Conservation (phyloP, 805 yeast genomes). For the Saccharomyces jurei region DNA sequence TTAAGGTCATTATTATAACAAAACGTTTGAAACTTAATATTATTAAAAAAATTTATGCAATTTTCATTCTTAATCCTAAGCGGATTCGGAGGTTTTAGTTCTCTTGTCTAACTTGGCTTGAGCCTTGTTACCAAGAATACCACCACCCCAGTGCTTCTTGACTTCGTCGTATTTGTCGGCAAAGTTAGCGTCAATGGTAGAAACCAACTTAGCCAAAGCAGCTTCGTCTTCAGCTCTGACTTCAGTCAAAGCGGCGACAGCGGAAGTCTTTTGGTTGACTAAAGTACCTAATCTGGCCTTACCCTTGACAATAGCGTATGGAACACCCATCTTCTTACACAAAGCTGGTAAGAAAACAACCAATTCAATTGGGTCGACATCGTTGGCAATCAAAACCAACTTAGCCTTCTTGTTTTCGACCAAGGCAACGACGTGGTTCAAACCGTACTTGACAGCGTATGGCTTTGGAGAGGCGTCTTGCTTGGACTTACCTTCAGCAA, state of each 20-base stretch:
- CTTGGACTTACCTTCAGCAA: conserved; percentile 95
- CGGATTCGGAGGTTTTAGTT: conserved; percentile 44
- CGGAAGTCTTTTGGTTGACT: conserved; percentile 94
- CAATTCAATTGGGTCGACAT: conserved; percentile 97
- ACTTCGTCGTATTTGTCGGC: conserved; percentile 87
- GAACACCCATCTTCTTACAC: conserved; percentile 99
- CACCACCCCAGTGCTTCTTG: conserved; percentile 99
- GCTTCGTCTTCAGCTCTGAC: conserved; percentile 92
- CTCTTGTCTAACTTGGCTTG: conserved; percentile 74
- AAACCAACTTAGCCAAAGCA: conserved; percentile 83
- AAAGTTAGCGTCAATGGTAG: conserved; percentile 91
- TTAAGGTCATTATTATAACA: neutral
- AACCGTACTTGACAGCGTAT: conserved; percentile 93
- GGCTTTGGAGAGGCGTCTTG: conserved; percentile 97
- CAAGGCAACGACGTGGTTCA: conserved; percentile 96
- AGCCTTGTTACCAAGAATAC: conserved; percentile 93
- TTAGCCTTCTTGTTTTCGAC: conserved; percentile 98
- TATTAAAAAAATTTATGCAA: neutral
- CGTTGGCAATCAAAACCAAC: conserved; percentile 95
- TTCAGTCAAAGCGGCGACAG: conserved; percentile 96
- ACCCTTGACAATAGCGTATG: conserved; percentile 97
- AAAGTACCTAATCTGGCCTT: conserved; percentile 97
- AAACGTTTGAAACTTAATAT: conserved; percentile 5
- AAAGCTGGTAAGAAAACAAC: conserved; percentile 97
- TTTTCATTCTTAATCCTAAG: conserved; percentile 18